Evolutionary conservation across 257 asterid species (phyloP).

Genomic region (Ocimum tenuiflorum): DNA sequence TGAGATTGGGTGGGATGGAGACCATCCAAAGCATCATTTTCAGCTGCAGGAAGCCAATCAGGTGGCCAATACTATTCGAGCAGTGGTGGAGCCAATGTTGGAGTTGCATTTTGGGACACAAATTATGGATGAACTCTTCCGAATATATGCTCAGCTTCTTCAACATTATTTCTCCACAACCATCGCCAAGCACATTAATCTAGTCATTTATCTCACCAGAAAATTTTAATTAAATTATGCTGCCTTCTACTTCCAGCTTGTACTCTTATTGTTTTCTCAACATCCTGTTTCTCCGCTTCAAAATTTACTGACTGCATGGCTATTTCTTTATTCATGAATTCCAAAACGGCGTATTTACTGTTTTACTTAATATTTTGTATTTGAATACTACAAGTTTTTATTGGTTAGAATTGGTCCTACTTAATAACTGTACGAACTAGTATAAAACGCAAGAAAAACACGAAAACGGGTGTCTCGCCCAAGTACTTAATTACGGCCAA

Average conservation of each 20-base stretch:
- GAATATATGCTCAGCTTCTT: slow-evolving; percentile 27
- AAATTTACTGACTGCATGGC: too few species aligned
- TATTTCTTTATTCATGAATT: too few species aligned
- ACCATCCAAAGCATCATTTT: neutral
- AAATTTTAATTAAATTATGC: neutral
- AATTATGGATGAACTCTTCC: slow-evolving; percentile 49
- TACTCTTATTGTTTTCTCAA: too few species aligned
- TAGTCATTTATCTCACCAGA: slow-evolving; percentile 40
- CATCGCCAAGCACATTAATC: slow-evolving; percentile 29
- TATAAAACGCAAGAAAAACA: too few species aligned
- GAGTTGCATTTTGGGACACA: slow-evolving; percentile 40
- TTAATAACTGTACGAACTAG: too few species aligned
- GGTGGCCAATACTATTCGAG: slow-evolving; percentile 43
- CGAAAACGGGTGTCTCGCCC: too few species aligned
- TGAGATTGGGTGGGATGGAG: slow-evolving; percentile 50
- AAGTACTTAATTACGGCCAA: too few species aligned
- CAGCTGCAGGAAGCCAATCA: slow-evolving; percentile 17
- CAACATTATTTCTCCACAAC: slow-evolving; percentile 33
- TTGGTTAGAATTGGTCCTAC: too few species aligned
- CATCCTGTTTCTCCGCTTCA: too few species aligned
- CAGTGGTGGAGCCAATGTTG: slow-evolving; percentile 62
- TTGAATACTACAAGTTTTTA: too few species aligned
- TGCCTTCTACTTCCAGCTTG: neutral
- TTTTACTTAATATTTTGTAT: too few species aligned
- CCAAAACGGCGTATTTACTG: too few species aligned